A percentile compares a stretch with the other conserved stretches of the same genome.
Conservation (phyloP, 768 basidiomycete species). For the Amanita fuliginea region DNA sequence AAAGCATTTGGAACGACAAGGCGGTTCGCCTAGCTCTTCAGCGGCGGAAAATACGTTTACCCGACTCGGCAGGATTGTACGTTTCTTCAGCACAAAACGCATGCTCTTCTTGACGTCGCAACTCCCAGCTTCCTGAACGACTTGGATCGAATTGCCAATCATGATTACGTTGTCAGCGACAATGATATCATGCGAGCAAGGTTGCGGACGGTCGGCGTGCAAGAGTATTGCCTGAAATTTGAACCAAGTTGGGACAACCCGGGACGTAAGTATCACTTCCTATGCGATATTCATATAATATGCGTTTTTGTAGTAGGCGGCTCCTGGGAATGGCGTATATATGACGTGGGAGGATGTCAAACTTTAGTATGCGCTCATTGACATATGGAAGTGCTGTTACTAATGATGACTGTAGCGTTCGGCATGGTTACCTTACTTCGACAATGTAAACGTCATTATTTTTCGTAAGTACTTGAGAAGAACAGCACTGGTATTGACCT, state of each 20-base stretch:
- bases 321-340: slow-evolving; percentile 58
- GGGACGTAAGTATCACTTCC: slow-evolving; percentile 15
- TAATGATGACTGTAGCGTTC: slow-evolving; percentile 35
- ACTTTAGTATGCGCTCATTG: slow-evolving; percentile 37
- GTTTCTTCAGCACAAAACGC: slow-evolving; percentile 13
- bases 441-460: slow-evolving; percentile 69
- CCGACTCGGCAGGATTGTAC: slow-evolving; percentile 61
- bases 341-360: slow-evolving; percentile 69
- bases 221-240: slow-evolving; percentile 48
- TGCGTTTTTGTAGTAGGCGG: slow-evolving; percentile 14
- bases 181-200: slow-evolving; percentile 66
- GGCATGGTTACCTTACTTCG: slow-evolving; percentile 75
- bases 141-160: slow-evolving; percentile 49
- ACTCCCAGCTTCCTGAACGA: slow-evolving; percentile 56
- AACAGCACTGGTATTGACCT: neutral
- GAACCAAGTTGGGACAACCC: slow-evolving; percentile 28
- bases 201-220: slow-evolving; percentile 60
- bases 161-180: slow-evolving; percentile 55
- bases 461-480: slow-evolving; percentile 34
- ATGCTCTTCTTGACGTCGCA: neutral
- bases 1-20: slow-evolving; percentile 51
- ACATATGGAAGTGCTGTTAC: neutral
- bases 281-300: neutral
- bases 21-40: slow-evolving; percentile 38
- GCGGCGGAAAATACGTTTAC: slow-evolving; percentile 35